phyloP scores from a whole-genome alignment of 768 basidiomycete genomes.

The Dacryopinax primogenitus region DNA sequence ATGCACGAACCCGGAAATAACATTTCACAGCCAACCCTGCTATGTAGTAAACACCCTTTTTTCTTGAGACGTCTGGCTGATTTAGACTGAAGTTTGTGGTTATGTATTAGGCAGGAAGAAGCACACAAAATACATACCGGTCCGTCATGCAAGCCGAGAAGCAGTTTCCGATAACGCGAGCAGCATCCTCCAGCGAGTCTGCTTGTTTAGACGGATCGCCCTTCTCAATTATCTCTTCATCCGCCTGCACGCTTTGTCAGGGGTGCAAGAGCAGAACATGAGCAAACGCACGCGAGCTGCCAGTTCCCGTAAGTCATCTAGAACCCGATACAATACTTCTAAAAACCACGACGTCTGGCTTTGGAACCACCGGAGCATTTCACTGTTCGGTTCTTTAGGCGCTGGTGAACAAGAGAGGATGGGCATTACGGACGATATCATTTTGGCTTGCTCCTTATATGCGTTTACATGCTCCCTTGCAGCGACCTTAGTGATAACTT shows the following conservation, averaged over 20 bases:
- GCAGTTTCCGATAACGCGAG: constrained; percentile 74
- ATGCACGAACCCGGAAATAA: constrained; percentile 69
- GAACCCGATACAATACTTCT: constrained; percentile 64
- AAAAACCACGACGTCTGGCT: constrained; percentile 78
- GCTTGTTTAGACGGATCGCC: constrained; percentile 32
- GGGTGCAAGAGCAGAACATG: background rate
- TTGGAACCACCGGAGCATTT: constrained; percentile 68
- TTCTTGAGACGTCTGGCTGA: constrained; percentile 58
- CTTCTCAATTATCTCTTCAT: constrained; percentile 30
- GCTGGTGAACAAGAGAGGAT: background rate
- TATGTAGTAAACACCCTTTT: constrained; percentile 88
- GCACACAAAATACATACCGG: constrained; percentile 32
- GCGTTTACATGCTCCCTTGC: constrained; percentile 56
- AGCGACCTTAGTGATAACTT: constrained; percentile 57
- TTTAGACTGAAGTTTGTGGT: constrained; percentile 38
- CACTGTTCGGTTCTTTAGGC: constrained; percentile 28
- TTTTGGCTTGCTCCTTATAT: constrained; percentile 64
- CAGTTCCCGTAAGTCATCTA: constrained; percentile 70
- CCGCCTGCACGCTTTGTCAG: constrained; percentile 22
- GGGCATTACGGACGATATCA: constrained; percentile 55
- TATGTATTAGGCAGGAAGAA: constrained; percentile 22
- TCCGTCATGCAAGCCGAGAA: constrained; percentile 85
- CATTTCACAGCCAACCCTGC: constrained; percentile 83
- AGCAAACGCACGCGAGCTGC: constrained; percentile 56
- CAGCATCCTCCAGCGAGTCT: constrained; percentile 74